These are phyloP conservation scores for Platanthera guangdongensis DNA, from an alignment of 106 monocot genomes.

Conservation along the genomic window DNA sequence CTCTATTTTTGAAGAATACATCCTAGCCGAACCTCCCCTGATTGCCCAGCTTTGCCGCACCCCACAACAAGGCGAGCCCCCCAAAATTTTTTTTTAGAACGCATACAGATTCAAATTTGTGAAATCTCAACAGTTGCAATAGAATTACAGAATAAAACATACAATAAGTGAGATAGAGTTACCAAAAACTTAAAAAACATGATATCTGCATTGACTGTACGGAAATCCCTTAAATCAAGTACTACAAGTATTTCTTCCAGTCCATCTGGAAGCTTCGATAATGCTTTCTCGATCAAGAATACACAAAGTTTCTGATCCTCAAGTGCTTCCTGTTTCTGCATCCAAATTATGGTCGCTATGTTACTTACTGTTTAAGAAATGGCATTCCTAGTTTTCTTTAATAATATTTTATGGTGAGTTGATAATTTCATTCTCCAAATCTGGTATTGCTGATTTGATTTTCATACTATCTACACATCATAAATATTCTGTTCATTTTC, in stretches of 20 bases:
- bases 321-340: slow-evolving; percentile 60
- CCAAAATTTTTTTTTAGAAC: too few species aligned
- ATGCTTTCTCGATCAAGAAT: slow-evolving; percentile 76
- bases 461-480: neutral
- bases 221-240: slow-evolving; percentile 66
- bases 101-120: neutral
- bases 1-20: too few species aligned
- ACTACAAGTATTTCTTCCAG: slow-evolving; percentile 70
- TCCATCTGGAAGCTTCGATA: slow-evolving; percentile 64
- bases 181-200: slow-evolving; percentile 79
- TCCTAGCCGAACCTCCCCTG: too few species aligned
- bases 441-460: neutral
- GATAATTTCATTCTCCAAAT: neutral
- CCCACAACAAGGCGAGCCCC: too few species aligned
- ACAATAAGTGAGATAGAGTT: slow-evolving; percentile 4
- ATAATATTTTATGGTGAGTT: neutral
- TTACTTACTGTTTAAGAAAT: slow-evolving; percentile 7
- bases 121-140: neutral
- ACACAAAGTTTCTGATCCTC: slow-evolving; percentile 85
- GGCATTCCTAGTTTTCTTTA: neutral
- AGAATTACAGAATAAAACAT: neutral
- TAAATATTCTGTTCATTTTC: neutral
- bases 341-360: slow-evolving; percentile 24
- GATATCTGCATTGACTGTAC: slow-evolving; percentile 64
- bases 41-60: too few species aligned